These are phyloP conservation scores for Ramalina intermedia DNA, from an alignment of 495 filamentous ascomycete species.

Conservation along the genomic window DNA sequence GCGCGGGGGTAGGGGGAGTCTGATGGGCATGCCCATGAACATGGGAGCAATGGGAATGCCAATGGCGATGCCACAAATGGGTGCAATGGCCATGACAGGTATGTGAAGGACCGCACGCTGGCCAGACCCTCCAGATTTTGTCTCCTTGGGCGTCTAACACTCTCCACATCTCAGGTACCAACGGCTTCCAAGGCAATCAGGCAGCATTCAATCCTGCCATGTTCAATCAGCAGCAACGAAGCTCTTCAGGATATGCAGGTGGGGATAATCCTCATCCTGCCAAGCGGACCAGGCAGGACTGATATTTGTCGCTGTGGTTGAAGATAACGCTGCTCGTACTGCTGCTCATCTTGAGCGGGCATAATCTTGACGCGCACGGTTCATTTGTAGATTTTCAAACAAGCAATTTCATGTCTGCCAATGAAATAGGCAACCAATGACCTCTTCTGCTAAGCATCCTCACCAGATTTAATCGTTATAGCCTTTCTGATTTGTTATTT, in stretches of 20 bases:
- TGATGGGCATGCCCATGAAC: conserved; percentile 60
- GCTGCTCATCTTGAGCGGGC: too few relatives aligned
- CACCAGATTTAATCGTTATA: too few relatives aligned
- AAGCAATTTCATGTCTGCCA: too few relatives aligned
- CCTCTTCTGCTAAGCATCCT: too few relatives aligned
- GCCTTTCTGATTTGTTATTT: too few relatives aligned
- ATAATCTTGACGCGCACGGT: too few relatives aligned
- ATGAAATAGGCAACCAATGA: too few relatives aligned
- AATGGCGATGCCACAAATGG: conserved; percentile 19
- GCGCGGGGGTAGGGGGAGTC: conserved; percentile 49
- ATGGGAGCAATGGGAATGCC: conserved; percentile 33
- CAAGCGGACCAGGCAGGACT: conserved; percentile 62
- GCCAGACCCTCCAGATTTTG: background rate
- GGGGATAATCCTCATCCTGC: conserved; percentile 67
- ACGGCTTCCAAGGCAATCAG: conserved; percentile 50
- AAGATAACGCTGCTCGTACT: too few relatives aligned
- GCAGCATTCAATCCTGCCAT: conserved; percentile 70
- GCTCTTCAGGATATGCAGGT: conserved; percentile 20
- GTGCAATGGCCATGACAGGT: conserved; percentile 46
- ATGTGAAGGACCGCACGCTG: conserved; percentile 18
- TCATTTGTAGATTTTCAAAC: too few relatives aligned
- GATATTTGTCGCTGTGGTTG: conserved; percentile 5
- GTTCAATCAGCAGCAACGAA: conserved; percentile 44
- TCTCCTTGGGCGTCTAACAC: background rate
- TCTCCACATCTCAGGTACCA: conserved; percentile 20